Evolutionary conservation across 257 asterid genomes (phyloP).

Genomic region (Petunia axillaris): DNA sequence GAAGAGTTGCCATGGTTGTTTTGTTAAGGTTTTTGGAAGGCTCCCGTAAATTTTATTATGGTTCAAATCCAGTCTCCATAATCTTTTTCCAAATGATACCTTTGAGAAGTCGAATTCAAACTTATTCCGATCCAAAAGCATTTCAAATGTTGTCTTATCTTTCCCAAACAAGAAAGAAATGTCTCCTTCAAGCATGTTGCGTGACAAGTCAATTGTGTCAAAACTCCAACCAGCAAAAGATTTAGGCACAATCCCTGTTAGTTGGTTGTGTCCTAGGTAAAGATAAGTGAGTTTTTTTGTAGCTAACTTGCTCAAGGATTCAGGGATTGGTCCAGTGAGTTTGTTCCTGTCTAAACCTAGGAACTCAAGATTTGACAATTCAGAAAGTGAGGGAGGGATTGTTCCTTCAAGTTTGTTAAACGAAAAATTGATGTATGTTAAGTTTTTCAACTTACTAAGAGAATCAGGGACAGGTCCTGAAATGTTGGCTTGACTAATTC

Average conservation of each 20-base stretch:
- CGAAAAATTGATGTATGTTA: constrained; percentile 41
- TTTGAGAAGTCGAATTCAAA: constrained; percentile 50
- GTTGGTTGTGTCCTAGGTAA: constrained; percentile 42
- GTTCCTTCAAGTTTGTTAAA: constrained; percentile 49
- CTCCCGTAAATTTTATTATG: constrained; percentile 52
- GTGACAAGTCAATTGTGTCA: constrained; percentile 34
- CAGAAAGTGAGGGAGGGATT: constrained; percentile 49
- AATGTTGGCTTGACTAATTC: constrained; percentile 43
- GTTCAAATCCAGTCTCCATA: constrained; percentile 44
- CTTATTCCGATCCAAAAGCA: constrained; percentile 41
- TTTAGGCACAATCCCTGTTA: constrained; percentile 44
- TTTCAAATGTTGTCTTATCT: constrained; percentile 28
- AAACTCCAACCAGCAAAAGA: constrained; percentile 33
- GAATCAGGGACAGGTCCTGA: constrained; percentile 57
- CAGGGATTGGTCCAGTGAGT: constrained; percentile 60
- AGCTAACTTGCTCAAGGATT: constrained; percentile 44
- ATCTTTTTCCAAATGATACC: constrained; percentile 35
- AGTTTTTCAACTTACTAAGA: constrained; percentile 43
- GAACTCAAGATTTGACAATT: constrained; percentile 37
- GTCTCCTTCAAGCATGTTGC: constrained; percentile 51
- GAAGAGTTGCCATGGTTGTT: constrained; percentile 22
- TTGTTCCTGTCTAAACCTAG: constrained; percentile 50
- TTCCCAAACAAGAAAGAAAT: constrained; percentile 53
- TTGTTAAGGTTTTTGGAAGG: constrained; percentile 43
- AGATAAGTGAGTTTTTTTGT: constrained; percentile 30